A percentile compares a stretch with the other conserved stretches of the same genome.
phyloP scores from a whole-genome alignment of 1,139 yeast species.

The Blastobotrys proliferans region DNA sequence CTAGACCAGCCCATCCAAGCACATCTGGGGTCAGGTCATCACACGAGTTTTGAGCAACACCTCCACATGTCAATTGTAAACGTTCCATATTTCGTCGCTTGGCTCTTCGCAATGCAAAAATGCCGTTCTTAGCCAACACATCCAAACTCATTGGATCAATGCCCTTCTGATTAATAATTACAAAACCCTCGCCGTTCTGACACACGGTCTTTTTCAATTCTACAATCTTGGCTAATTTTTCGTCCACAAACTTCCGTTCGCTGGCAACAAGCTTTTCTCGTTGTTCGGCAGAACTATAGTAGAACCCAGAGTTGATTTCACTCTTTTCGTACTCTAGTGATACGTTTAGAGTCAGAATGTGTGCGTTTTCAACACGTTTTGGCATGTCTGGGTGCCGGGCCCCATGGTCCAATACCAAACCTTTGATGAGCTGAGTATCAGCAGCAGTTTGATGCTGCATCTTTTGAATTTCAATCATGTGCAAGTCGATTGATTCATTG shows the following conservation, averaged over 20 bases:
- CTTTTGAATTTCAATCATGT: conserved; percentile 97
- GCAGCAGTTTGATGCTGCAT: conserved; percentile 91
- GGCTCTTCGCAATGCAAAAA: conserved; percentile 93
- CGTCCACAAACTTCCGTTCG: conserved; percentile 93
- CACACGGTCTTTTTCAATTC: conserved; percentile 92
- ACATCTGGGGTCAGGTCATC: conserved; percentile 83
- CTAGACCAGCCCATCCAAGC: conserved; percentile 89
- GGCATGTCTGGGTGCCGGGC: conserved; percentile 99
- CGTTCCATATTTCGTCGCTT: conserved; percentile 99
- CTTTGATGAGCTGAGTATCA: conserved; percentile 79
- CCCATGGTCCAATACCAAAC: conserved; percentile 95
- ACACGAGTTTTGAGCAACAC: conserved; percentile 96
- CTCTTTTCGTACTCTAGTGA: conserved; percentile 96
- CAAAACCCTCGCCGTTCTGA: conserved; percentile 75
- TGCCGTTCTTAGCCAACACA: conserved; percentile 86
- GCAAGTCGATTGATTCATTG: conserved; percentile 68
- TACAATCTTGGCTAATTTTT: conserved; percentile 82
- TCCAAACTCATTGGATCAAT: conserved; percentile 98
- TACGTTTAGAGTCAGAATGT: conserved; percentile 83
- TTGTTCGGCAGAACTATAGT: conserved; percentile 92
- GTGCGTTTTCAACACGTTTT: conserved; percentile 74
- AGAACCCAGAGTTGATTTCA: conserved; percentile 95
- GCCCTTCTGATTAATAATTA: conserved; percentile 96
- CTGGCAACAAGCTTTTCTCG: conserved; percentile 91
- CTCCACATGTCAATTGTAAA: conserved; percentile 92